Base-by-base conservation (phyloP, 2,329 filamentous ascomycete genomes). In the Fusarium sororula region DNA sequence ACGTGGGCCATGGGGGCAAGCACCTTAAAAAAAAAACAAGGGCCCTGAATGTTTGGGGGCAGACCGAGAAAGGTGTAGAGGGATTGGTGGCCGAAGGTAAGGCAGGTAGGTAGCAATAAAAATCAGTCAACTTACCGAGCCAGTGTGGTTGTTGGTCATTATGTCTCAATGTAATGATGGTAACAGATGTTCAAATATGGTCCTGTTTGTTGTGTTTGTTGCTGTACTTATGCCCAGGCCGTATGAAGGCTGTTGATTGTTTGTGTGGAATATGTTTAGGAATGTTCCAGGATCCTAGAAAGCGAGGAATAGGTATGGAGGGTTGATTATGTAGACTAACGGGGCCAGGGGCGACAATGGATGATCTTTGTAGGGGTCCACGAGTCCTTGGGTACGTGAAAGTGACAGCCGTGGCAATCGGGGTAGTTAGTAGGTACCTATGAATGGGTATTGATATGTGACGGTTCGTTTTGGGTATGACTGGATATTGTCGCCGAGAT, bases 221-320 rank as follows among this genome's bases (percentile, higher is more conserved):
- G 51, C 37, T 42, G 37, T 48, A 53, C 50, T 37, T 37, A 20
- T 51, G 66, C 44, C 67, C 38, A 56, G 59, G 47, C 60, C 60
- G 20, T 57, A 32, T 12, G 39, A 38, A 37, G 32, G 26, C 24
- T 59, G 42, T 59, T 51, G 53, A 44, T 56, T 59, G 42, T 70
- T 65, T 75, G 68, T 75, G 74, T 76, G 63, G 68, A 66, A 63
- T 74, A 72, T 68, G 76, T 78, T 75, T 77, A 70, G 73, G 74
- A 68, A 76, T 78, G 74, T 74, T 68, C 45, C 70, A 72, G 61
- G 72, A 78, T 77, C 73, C 73, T 65, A 61, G 75, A 56, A 37
- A 42, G 57, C 63, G 48, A 37, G 51, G 59, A 63, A 53, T 56
- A 45, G 55, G 60, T 50, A 37, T 55, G 37, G 51, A 42, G 24